Percentiles rank a stretch among this genome's conserved stretches.
These are phyloP conservation scores for Berberis thunbergii DNA, from an alignment of 164 flowering plant genomes.

Conservation along the genomic window DNA sequence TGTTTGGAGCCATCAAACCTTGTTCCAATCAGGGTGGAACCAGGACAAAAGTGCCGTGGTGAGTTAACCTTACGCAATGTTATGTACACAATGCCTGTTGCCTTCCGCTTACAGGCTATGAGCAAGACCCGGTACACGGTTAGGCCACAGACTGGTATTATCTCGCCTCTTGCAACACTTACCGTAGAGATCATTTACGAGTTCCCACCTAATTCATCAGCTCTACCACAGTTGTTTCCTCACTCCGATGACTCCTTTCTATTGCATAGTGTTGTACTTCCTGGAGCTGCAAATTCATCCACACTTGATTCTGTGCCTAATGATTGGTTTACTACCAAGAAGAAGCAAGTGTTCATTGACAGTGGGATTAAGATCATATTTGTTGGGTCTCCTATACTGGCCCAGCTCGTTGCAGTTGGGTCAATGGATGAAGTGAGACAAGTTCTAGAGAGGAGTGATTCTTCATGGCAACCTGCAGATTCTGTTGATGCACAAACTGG, in stretches of 20 bases:
- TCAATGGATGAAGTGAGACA: slow-evolving; percentile 60
- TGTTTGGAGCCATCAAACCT: slow-evolving; percentile 63
- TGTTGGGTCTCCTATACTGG: slow-evolving; percentile 48
- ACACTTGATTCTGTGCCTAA: slow-evolving; percentile 37
- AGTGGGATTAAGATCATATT: slow-evolving; percentile 58
- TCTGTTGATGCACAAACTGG: slow-evolving; percentile 42
- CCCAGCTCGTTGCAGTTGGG: slow-evolving; percentile 37
- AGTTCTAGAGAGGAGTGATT: slow-evolving; percentile 53
- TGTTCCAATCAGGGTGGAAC: slow-evolving; percentile 48
- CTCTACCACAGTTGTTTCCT: slow-evolving; percentile 46
- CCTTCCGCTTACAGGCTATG: slow-evolving; percentile 52
- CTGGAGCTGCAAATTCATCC: slow-evolving; percentile 47
- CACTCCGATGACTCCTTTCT: slow-evolving; percentile 44
- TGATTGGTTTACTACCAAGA: slow-evolving; percentile 69
- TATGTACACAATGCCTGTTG: slow-evolving; percentile 89
- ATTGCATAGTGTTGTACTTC: slow-evolving; percentile 67
- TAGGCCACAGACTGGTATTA: slow-evolving; percentile 60
- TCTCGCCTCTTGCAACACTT: slow-evolving; percentile 44
- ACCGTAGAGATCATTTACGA: slow-evolving; percentile 48
- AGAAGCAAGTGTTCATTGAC: slow-evolving; percentile 64
- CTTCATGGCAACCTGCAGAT: slow-evolving; percentile 37
- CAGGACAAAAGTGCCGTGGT: slow-evolving; percentile 48
- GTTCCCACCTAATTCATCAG: slow-evolving; percentile 20
- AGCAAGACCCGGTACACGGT: slow-evolving; percentile 40
- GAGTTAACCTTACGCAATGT: slow-evolving; percentile 57